Evolutionary conservation across 495 filamentous ascomycete species (phyloP), one percentile per base, ranked within the genome.

Genomic region (Acidiella bohemica): DNA sequence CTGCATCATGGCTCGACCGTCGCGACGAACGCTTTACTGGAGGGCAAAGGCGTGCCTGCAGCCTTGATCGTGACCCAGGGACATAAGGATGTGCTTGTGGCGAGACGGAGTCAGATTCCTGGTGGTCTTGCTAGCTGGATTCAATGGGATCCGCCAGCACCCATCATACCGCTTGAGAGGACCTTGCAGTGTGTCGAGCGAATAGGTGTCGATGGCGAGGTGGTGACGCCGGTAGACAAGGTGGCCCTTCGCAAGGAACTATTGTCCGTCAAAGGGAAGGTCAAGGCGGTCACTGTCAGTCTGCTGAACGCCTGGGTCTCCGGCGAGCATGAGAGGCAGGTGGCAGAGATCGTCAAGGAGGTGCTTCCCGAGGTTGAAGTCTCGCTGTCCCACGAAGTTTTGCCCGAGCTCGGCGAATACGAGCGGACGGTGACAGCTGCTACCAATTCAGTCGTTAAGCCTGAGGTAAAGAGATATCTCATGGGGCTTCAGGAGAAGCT

Each of bases 401-500:
- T 70, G 14, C 57, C 60, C 0, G 67, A 71, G 49, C 59, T 68
- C 0, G 65, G 66, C 7, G 67, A 71, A 45, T 71, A 70, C 33
- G 67, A 71, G 49, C 58, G 67, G 1, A 70, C 67, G 1, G 63
- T 70, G 3, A 71, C 67, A 0, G 65, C 67, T 0, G 66, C 66
- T 12, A 66, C 65, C 0, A 71, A 70, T 40, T 61, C 66, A 0
- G 59, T 70, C 6, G 64, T 71, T 5, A 66, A 70, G 49, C 67
- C 67, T 0, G 57, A 67, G 10, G 66, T 71, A 3, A 60, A 67
- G 37, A 55, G 42, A 2, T 71, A 70, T 44, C 50, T 70, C 9
- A 35, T 32, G 2, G 63, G 66, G 17, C 52, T 71, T 8, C 51
- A 54, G 4, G 48, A 57, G 8, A 48, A 47, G 22, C 57, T 71